Base-by-base conservation (phyloP, 768 basidiomycete genomes). In the Pisolithus orientalis region DNA sequence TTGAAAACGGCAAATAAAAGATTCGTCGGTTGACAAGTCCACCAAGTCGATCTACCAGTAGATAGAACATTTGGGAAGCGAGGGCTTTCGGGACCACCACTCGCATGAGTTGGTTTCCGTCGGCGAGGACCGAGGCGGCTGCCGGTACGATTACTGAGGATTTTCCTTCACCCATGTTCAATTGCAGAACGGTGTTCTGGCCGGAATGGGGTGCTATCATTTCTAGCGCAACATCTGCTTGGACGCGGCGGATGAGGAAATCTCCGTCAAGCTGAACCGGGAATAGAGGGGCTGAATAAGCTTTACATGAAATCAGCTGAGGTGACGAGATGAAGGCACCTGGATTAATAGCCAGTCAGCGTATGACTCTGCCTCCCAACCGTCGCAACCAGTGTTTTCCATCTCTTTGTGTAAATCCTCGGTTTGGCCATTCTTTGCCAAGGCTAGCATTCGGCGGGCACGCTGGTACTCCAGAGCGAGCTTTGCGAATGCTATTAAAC, bases 101-200 rank as follows among this genome's bases (percentile, higher is more conserved):
- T 39, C 68, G 56, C 8, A 67, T 57, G 5, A 68, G 32, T 11
- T 46, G 57, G 24, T 57, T 34, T 25, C 66, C 59, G 39, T 65
- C 47, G 3, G 66, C 63, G 4, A 67, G 51, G n/a, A 57, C 53
- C 2, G 59, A 52, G 1, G 57, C 48, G 43, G 56, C 55, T 6
- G 67, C 55, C 3, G 66, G 66, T 8, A 69, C 51, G 37, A 68
- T 68, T 5, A 68, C 66, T 0, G 65, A 68, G 14, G 67, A 67
- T 53, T 79, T 68, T 5, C 68, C 68, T 49, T 68, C 68, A 5
- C 66, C 68, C 66, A 69, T 69, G 44, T 68, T 63, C 11, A 68
- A 51, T 38, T 69, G 66, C 29, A 65, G 47, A 27, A 58, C 53
- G 1, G 63, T 63, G 31, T 58, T 67, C n/a, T 47, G 17, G 11